phyloP scores from a whole-genome alignment of 306 rosid genomes.

The Vicia sativa region DNA sequence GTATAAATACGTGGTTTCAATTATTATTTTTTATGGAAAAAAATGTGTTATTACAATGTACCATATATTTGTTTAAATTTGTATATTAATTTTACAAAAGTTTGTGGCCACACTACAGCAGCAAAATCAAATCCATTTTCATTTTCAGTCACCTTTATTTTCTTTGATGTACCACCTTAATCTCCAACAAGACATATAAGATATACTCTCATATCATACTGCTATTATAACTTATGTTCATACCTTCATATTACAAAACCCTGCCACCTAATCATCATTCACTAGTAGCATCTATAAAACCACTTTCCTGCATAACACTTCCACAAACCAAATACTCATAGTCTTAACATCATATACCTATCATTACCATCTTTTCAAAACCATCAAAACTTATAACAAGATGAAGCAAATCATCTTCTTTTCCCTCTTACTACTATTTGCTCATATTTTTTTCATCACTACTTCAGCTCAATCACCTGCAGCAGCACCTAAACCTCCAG shows the following conservation, averaged over 20 bases:
- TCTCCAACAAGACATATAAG: constrained; percentile 23
- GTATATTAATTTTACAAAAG: constrained; percentile 3
- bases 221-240: too few relatives aligned
- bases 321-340: constrained; percentile 34
- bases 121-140: constrained; percentile 33
- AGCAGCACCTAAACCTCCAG: constrained; percentile 51
- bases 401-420: constrained; percentile 41
- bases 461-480: constrained; percentile 50
- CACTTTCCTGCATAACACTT: neutral
- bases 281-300: constrained; percentile 38
- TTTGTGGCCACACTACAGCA: constrained; percentile 22
- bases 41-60: too few relatives aligned
- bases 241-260: constrained; percentile 3
- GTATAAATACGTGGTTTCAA: too few relatives aligned
- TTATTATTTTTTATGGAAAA: too few relatives aligned
- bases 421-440: constrained; percentile 4
- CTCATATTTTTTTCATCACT: constrained; percentile 18
- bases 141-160: constrained; percentile 13
- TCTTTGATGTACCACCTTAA: constrained; percentile 38
- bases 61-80: too few relatives aligned
- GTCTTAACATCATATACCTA: neutral
- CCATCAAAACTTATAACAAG: constrained; percentile 10
- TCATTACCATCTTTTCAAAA: neutral
- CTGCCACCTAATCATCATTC: constrained; percentile 36
- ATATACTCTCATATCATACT: constrained; percentile 18